Percentiles rank a stretch among this genome's conserved stretches.
These are phyloP conservation scores for Chenopodium suecicum DNA, from an alignment of 148 eudicot species.

Conservation along the genomic window DNA sequence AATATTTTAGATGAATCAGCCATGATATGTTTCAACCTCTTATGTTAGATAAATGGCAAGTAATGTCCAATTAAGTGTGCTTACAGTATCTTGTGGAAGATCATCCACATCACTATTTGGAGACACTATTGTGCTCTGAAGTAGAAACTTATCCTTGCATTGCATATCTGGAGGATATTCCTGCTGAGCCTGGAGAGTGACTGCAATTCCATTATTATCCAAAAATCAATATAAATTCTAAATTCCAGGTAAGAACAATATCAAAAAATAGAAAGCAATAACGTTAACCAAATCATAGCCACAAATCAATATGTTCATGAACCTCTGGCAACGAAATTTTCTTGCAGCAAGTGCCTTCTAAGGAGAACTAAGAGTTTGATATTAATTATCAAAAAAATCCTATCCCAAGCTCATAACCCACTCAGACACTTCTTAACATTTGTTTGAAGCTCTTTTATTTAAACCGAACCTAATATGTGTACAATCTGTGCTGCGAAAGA, in stretches of 20 bases:
- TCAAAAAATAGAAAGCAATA: too few species aligned
- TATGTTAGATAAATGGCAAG: neutral
- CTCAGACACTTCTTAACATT: neutral
- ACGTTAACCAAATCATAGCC: neutral
- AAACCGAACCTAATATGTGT: neutral
- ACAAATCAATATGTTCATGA: neutral
- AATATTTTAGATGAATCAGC: constrained; percentile 13
- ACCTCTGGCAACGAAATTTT: neutral
- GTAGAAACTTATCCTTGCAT: constrained; percentile 87
- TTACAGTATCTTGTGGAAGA: constrained; percentile 76
- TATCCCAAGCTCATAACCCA: neutral
- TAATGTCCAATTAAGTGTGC: constrained; percentile 19
- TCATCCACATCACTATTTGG: constrained; percentile 60
- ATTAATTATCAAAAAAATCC: too few species aligned
- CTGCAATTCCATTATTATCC: constrained; percentile 40
- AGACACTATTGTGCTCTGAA: constrained; percentile 73
- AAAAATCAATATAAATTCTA: constrained; percentile 17
- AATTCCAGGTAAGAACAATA: neutral
- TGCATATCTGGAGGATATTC: constrained; percentile 82
- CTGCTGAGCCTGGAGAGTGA: constrained; percentile 85
- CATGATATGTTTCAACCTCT: constrained; percentile 10
- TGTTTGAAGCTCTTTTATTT: neutral
- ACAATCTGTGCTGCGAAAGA: neutral
- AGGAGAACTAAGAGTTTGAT: neutral
- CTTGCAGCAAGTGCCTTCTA: neutral